A percentile compares a stretch with the other conserved stretches of the same genome.
These are phyloP conservation scores for Phialocephala sp. DNA, from an alignment of 2,329 filamentous ascomycete species.

Conservation along the genomic window DNA sequence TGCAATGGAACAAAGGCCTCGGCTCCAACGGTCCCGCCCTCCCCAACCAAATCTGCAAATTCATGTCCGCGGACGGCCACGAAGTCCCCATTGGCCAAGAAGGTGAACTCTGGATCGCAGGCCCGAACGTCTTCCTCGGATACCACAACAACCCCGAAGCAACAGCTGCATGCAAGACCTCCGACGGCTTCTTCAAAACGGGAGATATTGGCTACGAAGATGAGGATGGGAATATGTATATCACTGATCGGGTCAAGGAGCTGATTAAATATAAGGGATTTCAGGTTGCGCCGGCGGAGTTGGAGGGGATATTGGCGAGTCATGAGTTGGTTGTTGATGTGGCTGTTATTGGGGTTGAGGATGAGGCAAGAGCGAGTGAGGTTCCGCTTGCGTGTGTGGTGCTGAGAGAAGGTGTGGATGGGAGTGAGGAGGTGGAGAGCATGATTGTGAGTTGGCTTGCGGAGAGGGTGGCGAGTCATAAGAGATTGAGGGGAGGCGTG, in stretches of 20 bases:
- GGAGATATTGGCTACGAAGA: constrained; percentile 85
- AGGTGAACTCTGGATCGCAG: constrained; percentile 74
- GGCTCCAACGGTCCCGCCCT: constrained; percentile 44
- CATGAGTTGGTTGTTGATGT: constrained; percentile 57
- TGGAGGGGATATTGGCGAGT: constrained; percentile 55
- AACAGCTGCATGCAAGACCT: constrained; percentile 70
- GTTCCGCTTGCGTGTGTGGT: constrained; percentile 71
- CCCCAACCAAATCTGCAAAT: constrained; percentile 79
- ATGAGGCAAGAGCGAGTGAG: constrained; percentile 66
- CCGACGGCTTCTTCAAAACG: constrained; percentile 79
- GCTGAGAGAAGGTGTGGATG: constrained; percentile 38
- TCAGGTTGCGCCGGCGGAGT: constrained; percentile 70
- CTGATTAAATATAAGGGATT: constrained; percentile 68
- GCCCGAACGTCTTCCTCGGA: constrained; percentile 63
- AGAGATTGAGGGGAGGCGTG: constrained; percentile 73
- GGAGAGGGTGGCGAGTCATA: constrained; percentile 64
- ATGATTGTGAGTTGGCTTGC: constrained; percentile 64
- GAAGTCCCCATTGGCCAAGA: constrained; percentile 55
- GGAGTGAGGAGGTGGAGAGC: constrained; percentile 35
- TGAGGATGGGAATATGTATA: constrained; percentile 78
- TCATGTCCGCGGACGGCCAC: constrained; percentile 62
- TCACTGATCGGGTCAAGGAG: constrained; percentile 82
- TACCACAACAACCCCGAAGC: constrained; percentile 66
- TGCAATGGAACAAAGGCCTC: constrained; percentile 19
- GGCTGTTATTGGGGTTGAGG: constrained; percentile 67